Percentiles rank a stretch among this genome's conserved stretches.
Conservation (phyloP, 352 stramenopile genomes). For the Phytophthora sp. region DNA sequence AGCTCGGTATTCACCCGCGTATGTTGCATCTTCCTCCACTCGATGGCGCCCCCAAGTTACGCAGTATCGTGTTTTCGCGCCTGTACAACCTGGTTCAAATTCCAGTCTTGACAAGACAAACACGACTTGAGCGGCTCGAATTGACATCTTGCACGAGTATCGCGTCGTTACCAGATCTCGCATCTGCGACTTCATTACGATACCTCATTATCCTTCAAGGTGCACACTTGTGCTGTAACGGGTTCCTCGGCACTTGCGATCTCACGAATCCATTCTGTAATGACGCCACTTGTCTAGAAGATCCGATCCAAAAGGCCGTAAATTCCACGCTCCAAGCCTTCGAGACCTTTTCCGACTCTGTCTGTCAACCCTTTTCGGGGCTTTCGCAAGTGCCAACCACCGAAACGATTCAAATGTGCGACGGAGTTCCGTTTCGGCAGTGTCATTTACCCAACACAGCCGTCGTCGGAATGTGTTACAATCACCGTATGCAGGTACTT, state of each 20-base stretch:
- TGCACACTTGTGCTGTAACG: conserved; percentile 45
- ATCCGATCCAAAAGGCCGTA: conserved; percentile 2
- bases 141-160: conserved; percentile 22
- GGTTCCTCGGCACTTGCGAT: conserved; percentile 38
- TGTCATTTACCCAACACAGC: conserved; percentile 21
- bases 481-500: conserved; percentile 43
- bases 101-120: conserved; percentile 22
- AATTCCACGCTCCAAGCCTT: conserved; percentile 17
- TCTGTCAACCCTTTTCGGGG: conserved; percentile 23
- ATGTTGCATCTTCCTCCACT: conserved; percentile 37
- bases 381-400: conserved; percentile 29
- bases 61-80: conserved; percentile 34
- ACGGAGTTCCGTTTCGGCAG: conserved; percentile 31
- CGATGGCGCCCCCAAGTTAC: conserved; percentile 31
- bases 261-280: conserved; percentile 34
- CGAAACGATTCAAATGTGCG: conserved; percentile 36
- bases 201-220: conserved; percentile 30
- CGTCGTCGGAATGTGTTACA: conserved; percentile 42
- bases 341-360: background rate
- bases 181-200: background rate
- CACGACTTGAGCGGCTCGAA: conserved; percentile 34
- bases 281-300: conserved; percentile 22
- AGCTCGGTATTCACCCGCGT: conserved; percentile 37
- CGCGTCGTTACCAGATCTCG: conserved; percentile 27
- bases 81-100: conserved; percentile 27